These are phyloP conservation scores for Anthracocystis panici-leucophaei DNA, from an alignment of 1,284 basidiomycete species.

Conservation along the genomic window DNA sequence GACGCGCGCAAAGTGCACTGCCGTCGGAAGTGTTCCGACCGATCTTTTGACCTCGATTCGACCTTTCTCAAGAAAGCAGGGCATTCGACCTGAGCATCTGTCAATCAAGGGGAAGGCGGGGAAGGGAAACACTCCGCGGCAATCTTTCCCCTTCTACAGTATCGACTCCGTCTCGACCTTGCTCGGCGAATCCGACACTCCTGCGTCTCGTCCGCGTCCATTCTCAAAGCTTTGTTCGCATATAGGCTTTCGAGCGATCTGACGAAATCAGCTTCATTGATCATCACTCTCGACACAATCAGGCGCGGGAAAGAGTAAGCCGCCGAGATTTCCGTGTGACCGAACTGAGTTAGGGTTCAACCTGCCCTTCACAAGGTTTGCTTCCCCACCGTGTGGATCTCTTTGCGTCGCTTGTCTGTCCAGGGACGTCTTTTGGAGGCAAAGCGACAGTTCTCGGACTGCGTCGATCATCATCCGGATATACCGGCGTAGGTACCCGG, in stretches of 20 bases:
- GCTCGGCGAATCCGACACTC: background rate
- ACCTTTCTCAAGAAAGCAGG: too few species aligned
- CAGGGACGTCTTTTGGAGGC: too few species aligned
- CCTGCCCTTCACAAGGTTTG: slow-evolving; percentile 1
- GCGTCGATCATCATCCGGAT: slow-evolving; percentile 1
- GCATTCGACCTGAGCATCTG: too few species aligned
- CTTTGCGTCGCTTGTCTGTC: too few species aligned
- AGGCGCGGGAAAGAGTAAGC: too few species aligned
- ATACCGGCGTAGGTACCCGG: background rate
- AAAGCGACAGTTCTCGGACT: too few species aligned
- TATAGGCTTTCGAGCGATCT: slow-evolving; percentile 16
- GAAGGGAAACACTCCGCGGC: slow-evolving; percentile 10
- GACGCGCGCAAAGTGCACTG: slow-evolving; percentile 3
- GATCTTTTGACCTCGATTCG: background rate
- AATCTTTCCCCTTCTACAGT: background rate
- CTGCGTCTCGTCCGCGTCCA: background rate
- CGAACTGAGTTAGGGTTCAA: slow-evolving; percentile 6
- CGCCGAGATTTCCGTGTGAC: background rate
- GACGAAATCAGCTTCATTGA: background rate
- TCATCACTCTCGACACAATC: too few species aligned
- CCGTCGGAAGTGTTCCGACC: slow-evolving; percentile 12
- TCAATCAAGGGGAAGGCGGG: background rate
- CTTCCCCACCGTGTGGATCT: slow-evolving; percentile 16
- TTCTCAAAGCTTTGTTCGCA: slow-evolving; percentile 15
- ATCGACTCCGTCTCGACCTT: background rate